phyloP scores from a whole-genome alignment of 495 filamentous ascomycete species.

The Ramalina peruviana region DNA sequence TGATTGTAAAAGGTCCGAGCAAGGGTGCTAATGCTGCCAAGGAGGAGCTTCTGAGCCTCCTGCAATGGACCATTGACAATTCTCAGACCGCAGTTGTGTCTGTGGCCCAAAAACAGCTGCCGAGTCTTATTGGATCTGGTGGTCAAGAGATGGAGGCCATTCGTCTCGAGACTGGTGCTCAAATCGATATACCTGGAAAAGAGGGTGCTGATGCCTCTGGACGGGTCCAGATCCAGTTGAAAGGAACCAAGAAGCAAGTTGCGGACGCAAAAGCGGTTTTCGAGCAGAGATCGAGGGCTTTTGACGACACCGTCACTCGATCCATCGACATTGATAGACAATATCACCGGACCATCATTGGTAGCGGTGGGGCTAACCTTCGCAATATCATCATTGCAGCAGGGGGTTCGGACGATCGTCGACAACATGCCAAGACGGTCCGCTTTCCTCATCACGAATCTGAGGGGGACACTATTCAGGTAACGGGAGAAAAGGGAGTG shows the following conservation, averaged over 20 bases:
- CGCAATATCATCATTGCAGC: constrained; percentile 76
- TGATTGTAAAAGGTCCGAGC: constrained; percentile 78
- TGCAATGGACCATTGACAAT: constrained; percentile 79
- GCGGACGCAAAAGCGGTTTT: constrained; percentile 78
- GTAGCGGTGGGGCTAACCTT: constrained; percentile 68
- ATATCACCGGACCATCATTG: constrained; percentile 83
- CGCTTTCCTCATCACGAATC: constrained; percentile 70
- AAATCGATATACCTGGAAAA: constrained; percentile 75
- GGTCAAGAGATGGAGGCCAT: constrained; percentile 84
- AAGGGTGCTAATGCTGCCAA: constrained; percentile 81
- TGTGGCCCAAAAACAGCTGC: constrained; percentile 76
- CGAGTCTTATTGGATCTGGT: constrained; percentile 77
- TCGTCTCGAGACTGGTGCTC: constrained; percentile 64
- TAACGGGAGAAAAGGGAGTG: constrained; percentile 68
- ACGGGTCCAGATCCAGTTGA: constrained; percentile 70
- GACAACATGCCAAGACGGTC: constrained; percentile 68
- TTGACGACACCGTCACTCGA: constrained; percentile 73
- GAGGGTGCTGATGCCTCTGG: constrained; percentile 46
- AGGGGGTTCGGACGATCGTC: constrained; percentile 73
- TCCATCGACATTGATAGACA: constrained; percentile 81
- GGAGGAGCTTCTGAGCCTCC: constrained; percentile 71
- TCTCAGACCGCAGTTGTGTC: constrained; percentile 63
- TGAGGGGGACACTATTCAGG: constrained; percentile 63
- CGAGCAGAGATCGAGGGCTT: constrained; percentile 66
- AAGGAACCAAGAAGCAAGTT: constrained; percentile 81